phyloP scores from a whole-genome alignment of 139 green algal species.

The Desmodesmus armatus region DNA sequence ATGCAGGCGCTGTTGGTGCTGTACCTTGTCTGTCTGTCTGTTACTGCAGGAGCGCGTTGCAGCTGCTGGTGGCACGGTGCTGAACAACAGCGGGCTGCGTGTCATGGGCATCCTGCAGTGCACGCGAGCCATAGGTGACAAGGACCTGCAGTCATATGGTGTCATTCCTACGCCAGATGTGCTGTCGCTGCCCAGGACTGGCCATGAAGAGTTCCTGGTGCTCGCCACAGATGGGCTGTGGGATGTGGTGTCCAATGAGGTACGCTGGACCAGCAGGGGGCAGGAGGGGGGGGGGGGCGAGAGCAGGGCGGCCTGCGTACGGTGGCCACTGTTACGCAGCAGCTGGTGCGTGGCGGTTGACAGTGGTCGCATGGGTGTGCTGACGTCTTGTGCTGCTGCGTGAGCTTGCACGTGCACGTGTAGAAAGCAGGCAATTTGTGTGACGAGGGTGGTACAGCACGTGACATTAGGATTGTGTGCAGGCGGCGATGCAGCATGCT shows the following conservation, averaged over 20 bases:
- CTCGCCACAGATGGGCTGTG: slow-evolving; percentile 74
- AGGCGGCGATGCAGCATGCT: too few relatives aligned
- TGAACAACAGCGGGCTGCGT: slow-evolving; percentile 56
- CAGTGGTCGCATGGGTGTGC: too few relatives aligned
- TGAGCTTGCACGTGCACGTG: too few relatives aligned
- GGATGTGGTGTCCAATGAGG: slow-evolving; percentile 58
- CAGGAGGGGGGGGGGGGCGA: too few relatives aligned
- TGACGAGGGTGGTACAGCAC: too few relatives aligned
- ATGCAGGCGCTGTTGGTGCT: background rate
- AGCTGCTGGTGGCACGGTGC: slow-evolving; percentile 56
- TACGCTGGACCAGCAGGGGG: too few relatives aligned
- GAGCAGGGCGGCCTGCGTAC: too few relatives aligned
- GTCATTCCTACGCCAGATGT: slow-evolving; percentile 63
- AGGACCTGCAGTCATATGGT: slow-evolving; percentile 68
- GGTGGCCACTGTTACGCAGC: too few relatives aligned
- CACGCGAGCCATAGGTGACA: slow-evolving; percentile 75
- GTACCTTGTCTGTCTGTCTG: too few relatives aligned
- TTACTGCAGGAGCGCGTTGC: slow-evolving; percentile 55
- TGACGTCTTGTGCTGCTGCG: background rate
- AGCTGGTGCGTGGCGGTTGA: too few relatives aligned
- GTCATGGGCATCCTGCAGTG: slow-evolving; percentile 78
- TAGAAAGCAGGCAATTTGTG: too few relatives aligned
- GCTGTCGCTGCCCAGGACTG: background rate
- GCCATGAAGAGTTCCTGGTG: slow-evolving; percentile 39
- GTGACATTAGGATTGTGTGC: too few relatives aligned